Conservation (phyloP, 1,284 basidiomycete genomes). For the Cystobasidiaceae sp. region DNA sequence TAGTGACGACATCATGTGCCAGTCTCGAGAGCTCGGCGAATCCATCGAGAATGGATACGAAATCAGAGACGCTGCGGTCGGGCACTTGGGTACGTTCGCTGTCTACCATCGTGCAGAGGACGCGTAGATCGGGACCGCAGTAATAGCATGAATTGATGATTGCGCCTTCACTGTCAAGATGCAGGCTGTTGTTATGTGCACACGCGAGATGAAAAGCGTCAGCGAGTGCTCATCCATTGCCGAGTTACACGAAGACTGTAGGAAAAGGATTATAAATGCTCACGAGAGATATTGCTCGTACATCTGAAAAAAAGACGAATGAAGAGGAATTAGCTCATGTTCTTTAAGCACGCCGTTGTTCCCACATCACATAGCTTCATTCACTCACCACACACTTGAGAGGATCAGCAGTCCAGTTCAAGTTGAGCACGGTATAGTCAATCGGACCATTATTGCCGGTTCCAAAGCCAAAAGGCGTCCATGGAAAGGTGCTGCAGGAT, state of each 20-base stretch:
- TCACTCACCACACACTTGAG: constrained; percentile 25
- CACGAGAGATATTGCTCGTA: constrained; percentile 29
- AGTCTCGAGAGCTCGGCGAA: not conserved
- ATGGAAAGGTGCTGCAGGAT: constrained; percentile 30
- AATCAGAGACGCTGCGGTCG: not conserved
- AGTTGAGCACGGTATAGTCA: constrained; percentile 28
- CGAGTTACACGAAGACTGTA: not conserved
- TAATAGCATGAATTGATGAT: constrained; percentile 30
- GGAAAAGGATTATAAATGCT: not conserved
- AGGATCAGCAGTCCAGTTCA: constrained; percentile 30
- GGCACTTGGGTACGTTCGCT: constrained; percentile 25
- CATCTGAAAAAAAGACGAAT: not conserved
- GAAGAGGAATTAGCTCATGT: not conserved
- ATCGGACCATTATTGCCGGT: constrained; percentile 21
- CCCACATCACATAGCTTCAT: too few species aligned
- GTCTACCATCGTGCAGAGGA: constrained; percentile 31
- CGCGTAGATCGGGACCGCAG: constrained; percentile 28
- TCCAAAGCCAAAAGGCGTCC: constrained; percentile 19
- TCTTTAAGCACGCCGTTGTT: not conserved
- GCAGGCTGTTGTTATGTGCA: not conserved
- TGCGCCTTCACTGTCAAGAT: constrained; percentile 8
- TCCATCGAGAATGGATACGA: not conserved
- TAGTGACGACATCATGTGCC: constrained; percentile 12
- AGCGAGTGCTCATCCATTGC: too few species aligned
- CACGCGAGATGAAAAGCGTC: not conserved